Evolutionary conservation across 2,329 filamentous ascomycete species (phyloP).

Genomic region (Didymosphaeria variabile): DNA sequence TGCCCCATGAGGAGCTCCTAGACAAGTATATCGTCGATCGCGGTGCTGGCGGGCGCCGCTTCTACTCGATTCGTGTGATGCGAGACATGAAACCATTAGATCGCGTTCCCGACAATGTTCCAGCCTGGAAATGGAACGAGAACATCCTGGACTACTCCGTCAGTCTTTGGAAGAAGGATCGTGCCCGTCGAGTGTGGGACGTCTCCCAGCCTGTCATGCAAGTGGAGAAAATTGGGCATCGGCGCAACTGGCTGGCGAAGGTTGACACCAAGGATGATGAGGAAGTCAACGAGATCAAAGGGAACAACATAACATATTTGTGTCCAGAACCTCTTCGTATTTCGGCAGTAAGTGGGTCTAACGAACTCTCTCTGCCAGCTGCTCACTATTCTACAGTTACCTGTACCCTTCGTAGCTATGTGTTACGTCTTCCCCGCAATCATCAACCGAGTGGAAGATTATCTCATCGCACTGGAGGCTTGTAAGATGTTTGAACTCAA

Average conservation of each 20-base stretch:
- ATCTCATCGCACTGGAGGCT: constrained; percentile 80
- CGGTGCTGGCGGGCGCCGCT: constrained; percentile 66
- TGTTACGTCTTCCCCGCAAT: constrained; percentile 82
- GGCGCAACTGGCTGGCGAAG: constrained; percentile 81
- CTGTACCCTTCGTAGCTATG: constrained; percentile 74
- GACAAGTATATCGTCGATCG: constrained; percentile 65
- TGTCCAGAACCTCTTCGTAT: constrained; percentile 80
- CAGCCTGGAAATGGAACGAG: constrained; percentile 45
- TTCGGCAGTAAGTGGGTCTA: constrained; percentile 69
- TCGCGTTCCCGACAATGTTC: constrained; percentile 67
- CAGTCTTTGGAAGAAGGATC: constrained; percentile 74
- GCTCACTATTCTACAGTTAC: constrained; percentile 63
- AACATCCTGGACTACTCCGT: constrained; percentile 86
- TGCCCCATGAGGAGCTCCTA: constrained; percentile 51
- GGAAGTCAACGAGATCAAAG: constrained; percentile 52
- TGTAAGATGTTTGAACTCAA: constrained; percentile 71
- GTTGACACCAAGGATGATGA: constrained; percentile 63
- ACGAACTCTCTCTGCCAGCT: constrained; percentile 17
- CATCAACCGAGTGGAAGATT: constrained; percentile 82
- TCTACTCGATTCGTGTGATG: constrained; percentile 59
- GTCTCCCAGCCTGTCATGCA: constrained; percentile 82
- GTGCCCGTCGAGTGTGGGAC: constrained; percentile 60
- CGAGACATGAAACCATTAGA: constrained; percentile 70
- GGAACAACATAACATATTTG: constrained; percentile 68
- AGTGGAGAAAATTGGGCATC: constrained; percentile 75